Base-by-base conservation (phyloP, 345 rosid genomes). In the Salix purpurea region DNA sequence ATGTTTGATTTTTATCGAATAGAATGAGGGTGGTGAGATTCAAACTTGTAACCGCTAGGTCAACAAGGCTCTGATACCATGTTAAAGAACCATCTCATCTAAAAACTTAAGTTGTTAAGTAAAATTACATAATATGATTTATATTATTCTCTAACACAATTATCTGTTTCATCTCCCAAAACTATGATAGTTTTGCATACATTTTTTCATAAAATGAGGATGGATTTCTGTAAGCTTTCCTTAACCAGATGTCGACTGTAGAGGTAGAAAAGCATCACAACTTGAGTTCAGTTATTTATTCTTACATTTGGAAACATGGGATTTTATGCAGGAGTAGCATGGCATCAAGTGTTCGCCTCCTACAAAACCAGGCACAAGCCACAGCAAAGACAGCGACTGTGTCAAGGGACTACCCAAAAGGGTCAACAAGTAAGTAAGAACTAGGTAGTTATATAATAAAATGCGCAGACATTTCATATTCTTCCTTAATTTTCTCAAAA, bases 381-480 rank as follows among this genome's bases (percentile, higher is more conserved):
- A 13, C 79, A 60, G 28, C 84, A 44, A n/a, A 64, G n/a, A 40
- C 70, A 32, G 65, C 21, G 16, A 30, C 85, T 48, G 56, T 21
- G 9, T 58, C 79, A 26, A 76, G 48, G 50, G 81, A 75, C 54
- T 56, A 77, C n/a, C 15, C 69, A 3, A 84, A 82, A 84, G 77
- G 40, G 70, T 74, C 87, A 69, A 66, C 88, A 80, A 78, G 91
- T 88, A 80, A 69, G 79, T 68, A 40, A 72, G 2, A 78, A 73
- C 68, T 40, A 24, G 65, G 60, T 23, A 1, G 62, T 14, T 12
- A 14, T 46, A 14, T 14, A 46, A 46, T 46, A 15, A 10, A 10
- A 58, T n/a, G 62, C 4, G 62, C 28, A n/a, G 28, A 58, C 4
- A 42, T 58, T 23, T n/a, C 4, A 34, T 18, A 23, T 61, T 60